Base-by-base conservation (phyloP, 2,329 filamentous ascomycete genomes). In the Colletotrichum sp. region DNA sequence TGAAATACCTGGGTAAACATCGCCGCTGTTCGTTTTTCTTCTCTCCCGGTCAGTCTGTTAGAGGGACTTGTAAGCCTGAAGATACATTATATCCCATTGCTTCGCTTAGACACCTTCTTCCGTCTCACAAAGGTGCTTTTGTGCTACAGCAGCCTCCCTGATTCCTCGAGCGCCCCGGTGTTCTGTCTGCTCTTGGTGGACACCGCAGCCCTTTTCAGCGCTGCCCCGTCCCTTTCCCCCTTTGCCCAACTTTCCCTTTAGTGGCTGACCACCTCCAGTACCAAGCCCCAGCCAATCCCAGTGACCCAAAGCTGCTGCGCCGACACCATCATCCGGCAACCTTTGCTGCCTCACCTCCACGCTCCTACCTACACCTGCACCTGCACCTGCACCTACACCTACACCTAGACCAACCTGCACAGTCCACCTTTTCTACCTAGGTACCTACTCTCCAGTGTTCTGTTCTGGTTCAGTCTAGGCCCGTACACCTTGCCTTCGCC, bases 391-490 rank as follows among this genome's bases (percentile, higher is more conserved):
- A n/a, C n/a, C n/a, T n/a, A n/a, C n/a, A n/a, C n/a, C n/a, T n/a
- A n/a, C 44, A 52, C 6, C 57, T 12, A 32, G 57, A 71, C 59
- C 59, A 25, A 52, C 44, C n/a, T 52, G 44, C 64, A 62, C 59
- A 29, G 22, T 69, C 34, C 64, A 64, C 61, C 57, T 67, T 55
- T 68, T 64, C n/a, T n/a, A n/a, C n/a, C 59, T 73, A 52, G 44
- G 44, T 52, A 52, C 44, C n/a, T 52, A 22, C 52, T 25, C 61
- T 76, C 44, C 63, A 73, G 70, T 76, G 70, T 76, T 71, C 74
- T 69, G 63, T 57, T 27, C 72, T 76, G 63, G 73, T 74, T 69
- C 74, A 76, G 74, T 76, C 71, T 71, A 76, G 74, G 73, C 74
- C 70, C 74, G 57, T 74, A 76, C 70, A 74, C 64, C 70, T 74